Base-by-base conservation (phyloP, 352 stramenopile species). In the Peronospora belbahrii region DNA sequence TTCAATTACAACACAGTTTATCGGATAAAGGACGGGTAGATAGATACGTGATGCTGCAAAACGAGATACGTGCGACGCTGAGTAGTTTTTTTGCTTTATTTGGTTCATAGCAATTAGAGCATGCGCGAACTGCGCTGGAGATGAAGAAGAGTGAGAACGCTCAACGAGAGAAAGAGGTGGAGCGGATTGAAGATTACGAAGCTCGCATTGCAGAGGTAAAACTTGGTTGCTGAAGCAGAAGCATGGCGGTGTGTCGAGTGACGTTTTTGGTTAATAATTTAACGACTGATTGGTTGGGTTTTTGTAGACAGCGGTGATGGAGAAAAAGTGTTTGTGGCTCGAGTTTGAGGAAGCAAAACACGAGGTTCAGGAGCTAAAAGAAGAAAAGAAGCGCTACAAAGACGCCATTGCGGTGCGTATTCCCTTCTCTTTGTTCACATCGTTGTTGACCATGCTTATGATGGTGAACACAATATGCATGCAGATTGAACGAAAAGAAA, bases 291-390 rank as follows among this genome's bases (percentile, higher is more conserved):
- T 10, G 25, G 9, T 30, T 52, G 24, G n/a, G 9, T 33, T n/a
- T 15, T 24, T 58, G 9, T 53, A 91, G 74, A 91, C 80, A 8
- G 61, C 67, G 7, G 49, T 90, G 38, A 88, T 94, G 74, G 71
- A 94, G 62, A 89, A 90, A 43, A 92, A 93, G 31, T 84, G 79
- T 18, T 30, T 91, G 24, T 94, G 81, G 83, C 73, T 94, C 19
- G 63, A 89, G 42, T 88, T 90, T 45, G 74, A 92, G 41, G 67
- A 91, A 22, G 70, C 70, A 22, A 88, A 89, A 47, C 42, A 43
- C 0, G 49, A 90, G 22, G 74, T 91, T 2, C 65, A 87, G 24
- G 63, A 74, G 40, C 44, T 90, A 1, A 88, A 86, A 30, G 48
- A 48, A 9, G 66, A 86, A 27, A 90, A 89, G 41, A 71, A 83